phyloP scores from a whole-genome alignment of 768 basidiomycete genomes.

The Serendipita sp. region DNA sequence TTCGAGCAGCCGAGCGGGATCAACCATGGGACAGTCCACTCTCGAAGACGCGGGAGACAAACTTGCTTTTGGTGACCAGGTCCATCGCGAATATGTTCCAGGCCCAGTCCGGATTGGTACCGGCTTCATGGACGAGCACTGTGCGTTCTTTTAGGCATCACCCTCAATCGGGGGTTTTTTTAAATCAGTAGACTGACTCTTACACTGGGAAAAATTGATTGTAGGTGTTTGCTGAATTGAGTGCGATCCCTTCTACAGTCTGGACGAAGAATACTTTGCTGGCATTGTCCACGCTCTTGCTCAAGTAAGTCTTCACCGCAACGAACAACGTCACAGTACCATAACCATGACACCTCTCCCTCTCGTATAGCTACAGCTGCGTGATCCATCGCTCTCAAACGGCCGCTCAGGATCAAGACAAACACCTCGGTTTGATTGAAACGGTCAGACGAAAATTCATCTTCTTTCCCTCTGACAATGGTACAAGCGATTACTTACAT shows the following conservation, averaged over 20 bases:
- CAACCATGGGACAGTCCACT: constrained; percentile 38
- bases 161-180: background rate
- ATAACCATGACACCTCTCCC: constrained; percentile 9
- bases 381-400: constrained; percentile 12
- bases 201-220: too few species aligned
- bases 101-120: constrained; percentile 9
- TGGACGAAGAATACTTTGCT: constrained; percentile 56
- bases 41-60: constrained; percentile 65
- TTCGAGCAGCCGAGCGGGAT: constrained; percentile 53
- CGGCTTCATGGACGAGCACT: background rate
- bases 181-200: background rate
- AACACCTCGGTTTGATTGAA: constrained; percentile 14
- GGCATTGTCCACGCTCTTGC: constrained; percentile 62
- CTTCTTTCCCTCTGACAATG: background rate
- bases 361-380: constrained; percentile 12
- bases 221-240: background rate
- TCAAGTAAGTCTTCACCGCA: constrained; percentile 57
- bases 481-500: background rate
- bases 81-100: constrained; percentile 67
- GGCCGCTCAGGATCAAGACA: constrained; percentile 11
- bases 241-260: constrained; percentile 26
- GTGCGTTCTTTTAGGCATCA: background rate
- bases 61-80: constrained; percentile 63
- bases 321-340: background rate
- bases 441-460: background rate